Evolutionary conservation across 2,329 filamentous ascomycete species (phyloP).

Genomic region (Trichoderma simmonsii): DNA sequence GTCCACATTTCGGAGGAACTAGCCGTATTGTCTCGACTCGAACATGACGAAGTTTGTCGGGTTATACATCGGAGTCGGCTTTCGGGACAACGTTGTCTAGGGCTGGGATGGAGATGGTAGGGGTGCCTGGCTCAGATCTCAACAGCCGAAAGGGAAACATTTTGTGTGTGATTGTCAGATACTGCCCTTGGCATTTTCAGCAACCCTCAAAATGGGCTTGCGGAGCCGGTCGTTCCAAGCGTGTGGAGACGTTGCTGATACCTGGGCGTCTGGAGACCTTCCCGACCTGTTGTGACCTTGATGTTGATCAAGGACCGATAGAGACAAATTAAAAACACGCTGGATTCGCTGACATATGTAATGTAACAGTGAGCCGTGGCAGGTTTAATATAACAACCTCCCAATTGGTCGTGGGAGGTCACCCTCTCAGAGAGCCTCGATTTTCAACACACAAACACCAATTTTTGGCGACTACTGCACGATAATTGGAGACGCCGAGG

Average conservation of each 20-base stretch:
- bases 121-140: conserved; percentile 15
- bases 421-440: not conserved
- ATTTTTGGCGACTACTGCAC: not conserved
- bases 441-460: not conserved
- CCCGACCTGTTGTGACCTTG: not conserved
- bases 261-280: not conserved
- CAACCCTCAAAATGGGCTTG: not conserved
- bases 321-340: not conserved
- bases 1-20: conserved; percentile 12
- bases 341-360: not conserved
- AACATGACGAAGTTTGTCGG: not conserved
- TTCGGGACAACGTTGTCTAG: conserved; percentile 14
- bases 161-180: conserved; percentile 2
- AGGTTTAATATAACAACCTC: not conserved
- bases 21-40: not conserved
- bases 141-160: conserved; percentile 1
- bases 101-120: conserved; percentile 4
- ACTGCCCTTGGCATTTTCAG: not conserved
- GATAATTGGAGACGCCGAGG: not conserved
- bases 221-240: not conserved
- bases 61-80: conserved; percentile 9
- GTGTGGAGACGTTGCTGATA: not conserved
- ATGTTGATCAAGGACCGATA: not conserved
- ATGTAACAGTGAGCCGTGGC: not conserved
- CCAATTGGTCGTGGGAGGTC: not conserved